Base-by-base conservation (phyloP, 1,284 basidiomycete genomes). In the Butyriboletus appendiculatus region DNA sequence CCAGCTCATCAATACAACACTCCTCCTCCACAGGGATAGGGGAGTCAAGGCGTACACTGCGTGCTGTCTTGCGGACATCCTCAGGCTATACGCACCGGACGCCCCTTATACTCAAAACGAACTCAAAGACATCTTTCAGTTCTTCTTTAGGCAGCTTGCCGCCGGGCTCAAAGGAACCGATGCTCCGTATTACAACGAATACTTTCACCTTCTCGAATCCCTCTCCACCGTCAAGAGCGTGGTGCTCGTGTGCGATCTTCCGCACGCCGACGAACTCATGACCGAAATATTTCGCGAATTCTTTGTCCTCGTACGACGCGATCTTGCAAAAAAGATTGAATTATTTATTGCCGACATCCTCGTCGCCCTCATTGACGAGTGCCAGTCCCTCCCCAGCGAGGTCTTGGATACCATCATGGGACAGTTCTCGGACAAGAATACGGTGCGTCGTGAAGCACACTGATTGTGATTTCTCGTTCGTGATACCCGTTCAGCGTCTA, bases 141-240 rank as follows among this genome's bases (percentile, higher is more conserved):
- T 98, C 80, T 92, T 97, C 79, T 85, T 94, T 67, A 79, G 84
- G 24, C 95, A 96, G 70, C 84, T 98, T 56, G 77, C 80, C 5
- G 77, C 77, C 5, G 87, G 91, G 11, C 84, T 97, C 63, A 89
- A 86, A 62, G 81, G 84, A 22, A 71, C 85, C 0, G 85, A 87
- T 62, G 77, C 81, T 2, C 80, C 84, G 0, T 96, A 95, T 69
- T 95, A 92, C 69, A 82, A 86, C 55, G 86, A 96, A 75, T 98
- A 96, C 75, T 96, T 90, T 63, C 92, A 94, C 68, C 81, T 98
- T 11, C 82, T 99, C 34, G 94, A 98, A 64, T 93, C 86, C 30
- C 80, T 99, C 15, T 92, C 94, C 6, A 92, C 88, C 33, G 95
- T 98, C 67, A 98, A 98, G 80, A 94, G 90, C 61, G 87, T 98